A percentile compares a stretch with the other conserved stretches of the same genome.
phyloP scores from a whole-genome alignment of 495 filamentous ascomycete species.

The Neurospora sp. region DNA sequence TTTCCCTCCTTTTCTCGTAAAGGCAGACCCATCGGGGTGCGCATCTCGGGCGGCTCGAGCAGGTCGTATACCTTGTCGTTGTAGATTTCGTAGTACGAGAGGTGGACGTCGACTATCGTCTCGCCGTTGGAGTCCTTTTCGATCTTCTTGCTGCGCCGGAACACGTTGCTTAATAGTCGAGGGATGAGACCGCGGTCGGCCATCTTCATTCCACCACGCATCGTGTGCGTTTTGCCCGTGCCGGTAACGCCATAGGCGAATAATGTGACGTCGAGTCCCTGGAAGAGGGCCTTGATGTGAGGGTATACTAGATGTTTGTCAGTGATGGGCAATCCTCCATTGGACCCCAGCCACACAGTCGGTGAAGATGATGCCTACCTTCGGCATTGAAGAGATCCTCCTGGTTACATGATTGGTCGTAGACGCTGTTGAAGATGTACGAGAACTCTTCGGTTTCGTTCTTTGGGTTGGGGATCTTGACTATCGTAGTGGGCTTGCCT shows the following conservation, averaged over 20 bases:
- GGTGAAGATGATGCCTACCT: conserved; percentile 41
- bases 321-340: conserved; percentile 1
- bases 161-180: conserved; percentile 76
- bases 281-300: conserved; percentile 81
- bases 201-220: conserved; percentile 86
- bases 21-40: conserved; percentile 73
- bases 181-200: conserved; percentile 90
- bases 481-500: conserved; percentile 48
- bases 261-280: conserved; percentile 85
- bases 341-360: background rate
- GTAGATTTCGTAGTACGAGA: conserved; percentile 98
- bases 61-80: conserved; percentile 93
- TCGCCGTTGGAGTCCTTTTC: conserved; percentile 71
- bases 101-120: conserved; percentile 62
- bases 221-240: conserved; percentile 95
- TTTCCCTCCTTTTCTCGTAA: conserved; percentile 83
- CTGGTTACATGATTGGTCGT: conserved; percentile 68
- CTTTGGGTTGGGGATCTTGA: conserved; percentile 91
- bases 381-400: conserved; percentile 81
- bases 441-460: conserved; percentile 84
- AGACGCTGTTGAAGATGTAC: conserved; percentile 92
- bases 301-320: conserved; percentile 34
- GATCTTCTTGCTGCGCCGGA: conserved; percentile 75
- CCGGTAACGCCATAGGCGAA: conserved; percentile 96
- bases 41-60: conserved; percentile 84